phyloP scores from a whole-genome alignment of 805 yeast genomes.

The Kurtzmaniella cleridarum region DNA sequence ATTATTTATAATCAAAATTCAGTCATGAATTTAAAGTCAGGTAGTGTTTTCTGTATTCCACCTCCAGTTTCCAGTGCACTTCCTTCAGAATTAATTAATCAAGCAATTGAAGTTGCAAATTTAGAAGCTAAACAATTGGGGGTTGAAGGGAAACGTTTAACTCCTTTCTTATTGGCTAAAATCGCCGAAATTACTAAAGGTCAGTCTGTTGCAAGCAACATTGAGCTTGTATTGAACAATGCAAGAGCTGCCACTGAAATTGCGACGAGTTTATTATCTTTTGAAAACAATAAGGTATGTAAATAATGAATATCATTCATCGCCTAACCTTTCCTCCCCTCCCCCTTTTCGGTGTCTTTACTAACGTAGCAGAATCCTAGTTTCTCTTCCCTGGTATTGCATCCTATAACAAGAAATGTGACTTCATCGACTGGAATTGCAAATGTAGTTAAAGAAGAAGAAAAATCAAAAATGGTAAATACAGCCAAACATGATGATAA shows the following conservation, averaged over 20 bases:
- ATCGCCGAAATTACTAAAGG: constrained; percentile 71
- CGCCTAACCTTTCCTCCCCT: not conserved
- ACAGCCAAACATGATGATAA: constrained; percentile 1
- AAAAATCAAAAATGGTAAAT: not conserved
- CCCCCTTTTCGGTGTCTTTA: too few species aligned
- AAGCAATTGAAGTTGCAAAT: constrained; percentile 55
- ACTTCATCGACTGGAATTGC: not conserved
- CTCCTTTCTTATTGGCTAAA: constrained; percentile 68
- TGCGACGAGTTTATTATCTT: constrained; percentile 45
- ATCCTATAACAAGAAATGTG: not conserved
- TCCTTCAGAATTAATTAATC: constrained; percentile 44
- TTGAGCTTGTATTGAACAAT: constrained; percentile 72
- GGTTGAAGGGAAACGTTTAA: constrained; percentile 65
- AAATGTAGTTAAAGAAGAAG: not conserved
- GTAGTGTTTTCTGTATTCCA: constrained; percentile 76
- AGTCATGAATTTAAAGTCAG: constrained; percentile 52
- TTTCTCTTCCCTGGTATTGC: constrained; percentile 3
- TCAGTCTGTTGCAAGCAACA: constrained; percentile 60
- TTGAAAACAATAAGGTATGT: constrained; percentile 19
- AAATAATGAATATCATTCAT: constrained; percentile 4
- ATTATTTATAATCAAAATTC: constrained; percentile 44
- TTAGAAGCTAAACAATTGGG: constrained; percentile 47
- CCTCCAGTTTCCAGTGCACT: constrained; percentile 66
- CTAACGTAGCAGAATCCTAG: too few species aligned
- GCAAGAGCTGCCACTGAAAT: constrained; percentile 64